A percentile compares a stretch with the other conserved stretches of the same genome.
Evolutionary conservation across 1,284 basidiomycete species (phyloP).

Genomic region (Irpex rosettiformis): DNA sequence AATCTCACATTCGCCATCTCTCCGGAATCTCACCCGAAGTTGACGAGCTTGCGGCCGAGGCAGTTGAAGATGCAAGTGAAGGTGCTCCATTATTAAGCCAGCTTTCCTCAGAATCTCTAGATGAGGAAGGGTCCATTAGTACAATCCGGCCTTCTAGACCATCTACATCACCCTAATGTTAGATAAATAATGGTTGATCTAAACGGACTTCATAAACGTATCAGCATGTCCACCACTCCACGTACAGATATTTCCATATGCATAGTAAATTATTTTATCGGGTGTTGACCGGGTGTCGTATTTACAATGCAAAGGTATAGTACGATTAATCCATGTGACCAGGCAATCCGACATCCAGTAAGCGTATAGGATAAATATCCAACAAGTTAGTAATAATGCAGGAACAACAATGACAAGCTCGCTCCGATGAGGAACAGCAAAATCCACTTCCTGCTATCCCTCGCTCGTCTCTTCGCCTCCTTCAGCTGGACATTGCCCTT

Average conservation of each 20-base stretch:
- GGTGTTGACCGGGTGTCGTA: background rate
- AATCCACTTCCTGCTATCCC: conserved; percentile 81
- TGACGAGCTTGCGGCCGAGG: conserved; percentile 56
- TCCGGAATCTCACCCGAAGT: conserved; percentile 46
- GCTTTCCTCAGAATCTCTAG: conserved; percentile 23
- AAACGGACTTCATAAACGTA: conserved; percentile 1
- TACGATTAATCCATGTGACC: no score
- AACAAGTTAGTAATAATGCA: conserved; percentile 69
- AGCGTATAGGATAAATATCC: background rate
- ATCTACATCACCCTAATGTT: conserved; percentile 9
- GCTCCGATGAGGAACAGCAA: conserved; percentile 85
- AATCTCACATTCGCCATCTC: conserved; percentile 55
- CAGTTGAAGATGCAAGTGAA: conserved; percentile 61
- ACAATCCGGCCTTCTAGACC: conserved; percentile 11
- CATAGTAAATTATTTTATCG: background rate
- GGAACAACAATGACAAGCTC: conserved; percentile 80
- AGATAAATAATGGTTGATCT: background rate
- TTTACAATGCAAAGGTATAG: conserved; percentile 2
- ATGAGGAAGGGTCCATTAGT: conserved; percentile 11
- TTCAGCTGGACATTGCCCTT: conserved; percentile 84
- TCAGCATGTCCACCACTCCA: background rate
- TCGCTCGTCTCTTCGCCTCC: conserved; percentile 78
- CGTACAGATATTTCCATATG: background rate
- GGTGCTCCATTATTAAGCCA: conserved; percentile 53
- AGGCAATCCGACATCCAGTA: background rate